Evolutionary conservation across 352 stramenopile genomes (phyloP), one percentile per base, ranked within the genome.

Genomic region (Pythium utonaiense): DNA sequence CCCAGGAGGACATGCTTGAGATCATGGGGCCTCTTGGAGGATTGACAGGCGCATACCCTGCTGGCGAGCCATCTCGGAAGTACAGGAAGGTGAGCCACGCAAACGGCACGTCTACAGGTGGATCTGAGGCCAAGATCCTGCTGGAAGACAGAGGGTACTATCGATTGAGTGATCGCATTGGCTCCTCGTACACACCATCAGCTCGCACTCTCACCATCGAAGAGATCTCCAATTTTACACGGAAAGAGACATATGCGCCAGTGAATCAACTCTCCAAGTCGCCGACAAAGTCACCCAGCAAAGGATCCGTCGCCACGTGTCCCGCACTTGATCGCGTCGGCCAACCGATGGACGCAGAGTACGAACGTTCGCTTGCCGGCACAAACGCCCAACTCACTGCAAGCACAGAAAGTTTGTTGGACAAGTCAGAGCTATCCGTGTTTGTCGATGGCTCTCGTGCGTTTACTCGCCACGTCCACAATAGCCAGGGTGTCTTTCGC

Each of bases 101-200:
- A 14, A 49, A 40, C 19, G 56, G 44, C 14, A 25, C 47, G 24
- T 25, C 40, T 6, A 28, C 27, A n/a, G 45, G 34, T 31, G 40
- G 31, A 6, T 57, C 62, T 1, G 55, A 61, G 7, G 1, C 41
- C 14, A 69, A 61, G 62, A 24, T 66, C 17, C 7, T 63, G 13
- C 25, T 77, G 3, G 80, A 95, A 55, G 85, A 92, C 45, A 69
- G 81, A 24, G 69, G 69, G 3, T 95, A 93, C 60, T 91, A 90
- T 55, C 80, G 82, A 30, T 40, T 89, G n/a, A 95, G 83, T 42
- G 86, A 95, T 58, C 80, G 83, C 8, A 93, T 95, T 31, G 86
- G 78, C 36, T 64, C 77, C 3, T 86, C 73, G 40, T 95, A 95
- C 66, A 92, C 86, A 16, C 72, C 83, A 24, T 84, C 77, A 3